These are phyloP conservation scores for Exophiala oligosperma DNA, from an alignment of 2,329 filamentous ascomycete species.

Conservation along the genomic window DNA sequence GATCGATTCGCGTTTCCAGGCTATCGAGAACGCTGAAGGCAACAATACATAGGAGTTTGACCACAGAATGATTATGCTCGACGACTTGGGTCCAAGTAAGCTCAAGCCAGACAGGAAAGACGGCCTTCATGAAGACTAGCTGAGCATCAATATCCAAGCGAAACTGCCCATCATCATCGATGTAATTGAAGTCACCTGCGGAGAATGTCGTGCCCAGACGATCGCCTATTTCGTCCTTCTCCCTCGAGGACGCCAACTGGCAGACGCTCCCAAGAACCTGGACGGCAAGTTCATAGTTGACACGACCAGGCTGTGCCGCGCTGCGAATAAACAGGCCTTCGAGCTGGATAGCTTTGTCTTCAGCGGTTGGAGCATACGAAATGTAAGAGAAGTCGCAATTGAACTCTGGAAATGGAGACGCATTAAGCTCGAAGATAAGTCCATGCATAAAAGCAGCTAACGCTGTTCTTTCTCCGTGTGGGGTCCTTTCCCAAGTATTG, in stretches of 20 bases:
- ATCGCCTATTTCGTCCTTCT: background rate
- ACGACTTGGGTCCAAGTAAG: constrained; percentile 1
- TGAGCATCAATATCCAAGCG: constrained; percentile 18
- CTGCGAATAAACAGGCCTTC: constrained; percentile 14
- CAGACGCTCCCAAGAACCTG: constrained; percentile 9
- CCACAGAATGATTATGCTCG: constrained; percentile 1
- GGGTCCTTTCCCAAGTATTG: constrained; percentile 10
- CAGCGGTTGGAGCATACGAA: background rate
- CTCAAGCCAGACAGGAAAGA: constrained; percentile 21
- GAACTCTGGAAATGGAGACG: constrained; percentile 15
- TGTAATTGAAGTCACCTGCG: constrained; percentile 8
- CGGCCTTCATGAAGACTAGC: constrained; percentile 19
- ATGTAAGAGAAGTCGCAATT: constrained; percentile 16
- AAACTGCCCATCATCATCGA: constrained; percentile 15
- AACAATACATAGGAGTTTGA: constrained; percentile 2
- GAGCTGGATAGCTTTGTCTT: constrained; percentile 9
- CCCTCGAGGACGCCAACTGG: constrained; percentile 6
- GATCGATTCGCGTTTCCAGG: constrained; percentile 18
- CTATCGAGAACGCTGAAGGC: constrained; percentile 2
- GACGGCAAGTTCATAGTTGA: constrained; percentile 1
- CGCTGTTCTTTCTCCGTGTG: constrained; percentile 1
- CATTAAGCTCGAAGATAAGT: constrained; percentile 16
- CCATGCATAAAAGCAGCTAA: constrained; percentile 18
- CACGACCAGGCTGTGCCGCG: background rate
- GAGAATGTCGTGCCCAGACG: constrained; percentile 9